Percentiles rank a stretch among this genome's conserved stretches.
These are phyloP conservation scores for Inonotus hispidus DNA, from an alignment of 1,284 basidiomycete species.

Conservation along the genomic window DNA sequence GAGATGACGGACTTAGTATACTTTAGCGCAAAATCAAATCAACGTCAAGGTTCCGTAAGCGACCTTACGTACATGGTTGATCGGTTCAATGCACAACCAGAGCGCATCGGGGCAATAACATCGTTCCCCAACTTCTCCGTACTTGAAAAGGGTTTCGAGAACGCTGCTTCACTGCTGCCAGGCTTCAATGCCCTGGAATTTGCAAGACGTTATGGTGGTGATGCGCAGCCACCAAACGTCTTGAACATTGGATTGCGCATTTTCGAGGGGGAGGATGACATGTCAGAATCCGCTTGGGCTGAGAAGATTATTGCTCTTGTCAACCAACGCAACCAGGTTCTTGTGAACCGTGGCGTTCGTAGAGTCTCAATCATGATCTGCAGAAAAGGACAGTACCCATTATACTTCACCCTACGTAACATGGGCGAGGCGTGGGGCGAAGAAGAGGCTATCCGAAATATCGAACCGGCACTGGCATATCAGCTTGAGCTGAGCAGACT, in stretches of 20 bases:
- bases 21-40: constrained; percentile 30
- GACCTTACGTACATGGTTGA: constrained; percentile 89
- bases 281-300: constrained; percentile 77
- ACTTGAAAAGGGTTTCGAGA: constrained; percentile 70
- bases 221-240: constrained; percentile 80
- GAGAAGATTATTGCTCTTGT: constrained; percentile 70
- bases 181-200: constrained; percentile 69
- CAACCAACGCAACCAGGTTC: constrained; percentile 62
- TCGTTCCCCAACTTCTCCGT: constrained; percentile 78
- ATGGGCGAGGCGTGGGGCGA: constrained; percentile 80
- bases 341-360: constrained; percentile 78
- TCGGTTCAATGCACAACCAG: constrained; percentile 77
- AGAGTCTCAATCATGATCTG: constrained; percentile 93
- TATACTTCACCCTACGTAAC: constrained; percentile 90
- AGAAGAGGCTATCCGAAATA: constrained; percentile 96
- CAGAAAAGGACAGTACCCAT: constrained; percentile 87
- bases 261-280: constrained; percentile 71
- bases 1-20: constrained; percentile 21
- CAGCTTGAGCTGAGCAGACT: constrained; percentile 96
- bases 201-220: constrained; percentile 67
- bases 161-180: constrained; percentile 64
- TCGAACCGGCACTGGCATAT: constrained; percentile 97
- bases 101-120: constrained; percentile 84
- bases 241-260: constrained; percentile 90
- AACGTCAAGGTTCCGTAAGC: constrained; percentile 82